These are phyloP conservation scores for Ministeria vibrans DNA, from an alignment of 78 protist species.

Conservation along the genomic window DNA sequence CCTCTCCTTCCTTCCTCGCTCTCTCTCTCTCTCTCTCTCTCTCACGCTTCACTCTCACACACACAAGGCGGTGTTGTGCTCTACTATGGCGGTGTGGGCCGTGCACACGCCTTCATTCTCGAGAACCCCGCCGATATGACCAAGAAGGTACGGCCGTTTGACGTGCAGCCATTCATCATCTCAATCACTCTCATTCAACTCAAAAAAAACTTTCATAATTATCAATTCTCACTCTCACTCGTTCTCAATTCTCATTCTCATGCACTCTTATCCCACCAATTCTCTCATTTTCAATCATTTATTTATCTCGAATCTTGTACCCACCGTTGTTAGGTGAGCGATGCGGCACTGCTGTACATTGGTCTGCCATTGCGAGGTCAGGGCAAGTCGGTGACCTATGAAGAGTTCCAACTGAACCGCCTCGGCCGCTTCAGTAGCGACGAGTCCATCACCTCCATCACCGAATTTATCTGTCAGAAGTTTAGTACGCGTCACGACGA, in stretches of 20 bases:
- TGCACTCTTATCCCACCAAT: no score
- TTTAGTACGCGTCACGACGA: constrained; percentile 1
- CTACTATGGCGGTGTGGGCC: background rate
- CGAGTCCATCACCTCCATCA: constrained; percentile 4
- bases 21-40: background rate
- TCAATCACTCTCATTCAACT: background rate
- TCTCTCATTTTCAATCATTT: no score
- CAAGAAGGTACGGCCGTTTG: background rate
- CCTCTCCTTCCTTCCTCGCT: background rate
- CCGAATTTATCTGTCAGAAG: constrained; percentile 17
- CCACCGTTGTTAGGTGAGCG: no score
- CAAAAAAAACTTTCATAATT: background rate
- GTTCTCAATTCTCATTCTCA: background rate
- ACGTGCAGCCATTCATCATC: background rate
- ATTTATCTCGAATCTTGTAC: no score
- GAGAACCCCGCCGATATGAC: constrained; percentile 17
- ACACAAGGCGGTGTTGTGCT: background rate
- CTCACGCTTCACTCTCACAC: background rate
- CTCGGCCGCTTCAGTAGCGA: background rate
- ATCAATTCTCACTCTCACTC: background rate
- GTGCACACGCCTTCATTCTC: constrained; percentile 10
- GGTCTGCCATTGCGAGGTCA: background rate
- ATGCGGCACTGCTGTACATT: background rate
- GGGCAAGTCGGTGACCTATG: background rate
- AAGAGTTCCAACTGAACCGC: background rate